These are phyloP conservation scores for Peniophora sp. DNA, from an alignment of 1,284 basidiomycete species.

Conservation along the genomic window DNA sequence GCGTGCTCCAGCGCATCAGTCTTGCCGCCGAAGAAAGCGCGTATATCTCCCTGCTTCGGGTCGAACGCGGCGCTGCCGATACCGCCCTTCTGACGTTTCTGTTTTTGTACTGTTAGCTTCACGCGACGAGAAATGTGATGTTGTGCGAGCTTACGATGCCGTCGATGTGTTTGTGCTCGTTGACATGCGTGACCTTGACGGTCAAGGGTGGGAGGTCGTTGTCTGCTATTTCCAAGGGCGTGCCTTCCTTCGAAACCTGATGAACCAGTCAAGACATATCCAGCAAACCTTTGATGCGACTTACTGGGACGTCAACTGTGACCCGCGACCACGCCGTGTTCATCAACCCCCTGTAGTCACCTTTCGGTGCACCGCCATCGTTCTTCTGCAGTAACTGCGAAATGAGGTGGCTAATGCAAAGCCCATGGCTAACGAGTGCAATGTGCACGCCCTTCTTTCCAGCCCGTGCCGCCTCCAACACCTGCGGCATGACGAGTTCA, in stretches of 20 bases:
- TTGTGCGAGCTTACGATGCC: slow-evolving; percentile 39
- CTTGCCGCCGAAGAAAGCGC: slow-evolving; percentile 67
- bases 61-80: slow-evolving; percentile 70
- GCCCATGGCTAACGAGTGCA: slow-evolving; percentile 74
- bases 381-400: slow-evolving; percentile 39
- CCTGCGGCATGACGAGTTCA: slow-evolving; percentile 53
- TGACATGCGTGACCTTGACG: slow-evolving; percentile 43
- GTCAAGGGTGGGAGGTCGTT: slow-evolving; percentile 24
- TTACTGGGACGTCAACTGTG: slow-evolving; percentile 39
- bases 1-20: slow-evolving; percentile 14
- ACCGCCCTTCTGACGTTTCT: slow-evolving; percentile 74
- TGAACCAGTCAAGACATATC: not conserved
- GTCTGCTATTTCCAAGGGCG: slow-evolving; percentile 19
- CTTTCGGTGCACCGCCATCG: slow-evolving; percentile 11
- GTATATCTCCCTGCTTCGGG: slow-evolving; percentile 67
- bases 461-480: slow-evolving; percentile 32
- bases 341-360: slow-evolving; percentile 44
- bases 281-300: slow-evolving; percentile 2
- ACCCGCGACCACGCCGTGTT: slow-evolving; percentile 72
- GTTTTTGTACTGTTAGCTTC: not conserved
- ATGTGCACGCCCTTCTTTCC: slow-evolving; percentile 42
- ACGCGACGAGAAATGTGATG: not conserved
- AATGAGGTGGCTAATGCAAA: slow-evolving; percentile 66
- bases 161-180: slow-evolving; percentile 47
- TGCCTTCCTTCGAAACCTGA: slow-evolving; percentile 22